phyloP scores from a whole-genome alignment of 148 eudicot genomes.

The Silene conica region DNA sequence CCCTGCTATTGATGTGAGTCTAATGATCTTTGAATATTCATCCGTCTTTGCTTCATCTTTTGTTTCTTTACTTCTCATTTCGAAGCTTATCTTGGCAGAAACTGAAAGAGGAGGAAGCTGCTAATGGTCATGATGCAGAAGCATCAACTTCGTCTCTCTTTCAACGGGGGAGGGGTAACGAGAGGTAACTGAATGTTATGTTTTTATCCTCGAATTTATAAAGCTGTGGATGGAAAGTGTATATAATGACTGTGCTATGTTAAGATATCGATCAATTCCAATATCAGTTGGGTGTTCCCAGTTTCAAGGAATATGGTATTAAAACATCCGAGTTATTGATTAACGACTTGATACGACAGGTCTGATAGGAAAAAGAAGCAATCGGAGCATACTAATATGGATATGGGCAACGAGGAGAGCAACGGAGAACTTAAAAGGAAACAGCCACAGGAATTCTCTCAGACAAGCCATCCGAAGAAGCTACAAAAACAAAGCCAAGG shows the following conservation, averaged over 20 bases:
- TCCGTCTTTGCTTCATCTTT: conserved; percentile 8
- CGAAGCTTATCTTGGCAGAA: conserved; percentile 51
- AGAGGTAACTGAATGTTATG: conserved; percentile 32
- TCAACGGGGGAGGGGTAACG: conserved; percentile 31
- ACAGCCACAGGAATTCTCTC: conserved; percentile 32
- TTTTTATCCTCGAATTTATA: not conserved
- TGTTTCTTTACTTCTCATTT: conserved; percentile 28
- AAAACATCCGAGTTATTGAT: not conserved
- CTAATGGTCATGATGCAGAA: conserved; percentile 31
- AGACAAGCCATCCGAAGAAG: conserved; percentile 37
- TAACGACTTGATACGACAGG: not conserved
- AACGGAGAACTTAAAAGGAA: conserved; percentile 56
- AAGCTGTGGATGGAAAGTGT: too few relatives aligned
- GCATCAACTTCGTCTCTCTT: conserved; percentile 41
- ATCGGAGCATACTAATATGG: conserved; percentile 23
- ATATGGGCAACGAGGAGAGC: conserved; percentile 18
- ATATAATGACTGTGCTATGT: too few relatives aligned
- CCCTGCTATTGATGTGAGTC: conserved; percentile 90
- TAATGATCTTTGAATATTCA: conserved; percentile 19
- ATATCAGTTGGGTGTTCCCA: too few relatives aligned
- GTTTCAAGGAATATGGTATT: too few relatives aligned
- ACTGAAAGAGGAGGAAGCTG: conserved; percentile 50
- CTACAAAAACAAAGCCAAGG: conserved; percentile 33
- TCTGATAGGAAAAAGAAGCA: conserved; percentile 37
- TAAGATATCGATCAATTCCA: too few relatives aligned